Evolutionary conservation across 768 basidiomycete genomes (phyloP).

Genomic region (Lyophyllum atratum): DNA sequence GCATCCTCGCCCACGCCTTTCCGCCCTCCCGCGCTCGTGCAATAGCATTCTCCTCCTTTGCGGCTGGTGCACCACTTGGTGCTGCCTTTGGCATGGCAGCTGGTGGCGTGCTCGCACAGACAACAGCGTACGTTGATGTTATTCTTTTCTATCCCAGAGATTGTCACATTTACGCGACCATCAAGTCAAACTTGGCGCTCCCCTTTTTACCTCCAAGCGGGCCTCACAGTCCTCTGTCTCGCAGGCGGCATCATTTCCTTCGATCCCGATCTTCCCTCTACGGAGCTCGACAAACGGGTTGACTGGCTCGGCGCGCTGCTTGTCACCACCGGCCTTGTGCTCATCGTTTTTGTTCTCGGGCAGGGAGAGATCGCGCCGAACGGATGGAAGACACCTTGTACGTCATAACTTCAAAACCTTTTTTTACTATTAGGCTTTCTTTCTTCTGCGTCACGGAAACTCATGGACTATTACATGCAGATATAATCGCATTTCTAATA

Average conservation of each 20-base stretch:
- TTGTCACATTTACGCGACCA: background rate
- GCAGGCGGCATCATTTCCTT: slow-evolving; percentile 60
- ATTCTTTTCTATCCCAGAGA: background rate
- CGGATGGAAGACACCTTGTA: slow-evolving; percentile 53
- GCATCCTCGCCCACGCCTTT: slow-evolving; percentile 82
- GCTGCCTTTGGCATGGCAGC: slow-evolving; percentile 68
- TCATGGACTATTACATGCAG: slow-evolving; percentile 23
- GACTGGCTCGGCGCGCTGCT: slow-evolving; percentile 78
- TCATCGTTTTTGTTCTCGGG: slow-evolving; percentile 70
- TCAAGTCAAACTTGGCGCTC: slow-evolving; percentile 66
- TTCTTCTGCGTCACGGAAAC: slow-evolving; percentile 17
- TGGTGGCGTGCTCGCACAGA: slow-evolving; percentile 73
- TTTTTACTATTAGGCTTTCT: background rate
- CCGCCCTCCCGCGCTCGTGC: slow-evolving; percentile 66
- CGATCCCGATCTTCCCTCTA: slow-evolving; percentile 53
- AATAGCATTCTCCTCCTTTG: slow-evolving; percentile 79
- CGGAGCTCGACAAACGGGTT: slow-evolving; percentile 46
- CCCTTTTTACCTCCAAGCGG: slow-evolving; percentile 57
- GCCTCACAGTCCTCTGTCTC: slow-evolving; percentile 52
- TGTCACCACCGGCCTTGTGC: slow-evolving; percentile 60
- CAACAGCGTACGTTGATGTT: slow-evolving; percentile 34
- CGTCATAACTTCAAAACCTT: slow-evolving; percentile 3
- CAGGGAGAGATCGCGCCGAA: slow-evolving; percentile 58
- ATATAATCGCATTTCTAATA: slow-evolving; percentile 68
- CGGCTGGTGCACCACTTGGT: slow-evolving; percentile 84